phyloP scores from a whole-genome alignment of 768 basidiomycete species.

The Mycena albidolilacea region DNA sequence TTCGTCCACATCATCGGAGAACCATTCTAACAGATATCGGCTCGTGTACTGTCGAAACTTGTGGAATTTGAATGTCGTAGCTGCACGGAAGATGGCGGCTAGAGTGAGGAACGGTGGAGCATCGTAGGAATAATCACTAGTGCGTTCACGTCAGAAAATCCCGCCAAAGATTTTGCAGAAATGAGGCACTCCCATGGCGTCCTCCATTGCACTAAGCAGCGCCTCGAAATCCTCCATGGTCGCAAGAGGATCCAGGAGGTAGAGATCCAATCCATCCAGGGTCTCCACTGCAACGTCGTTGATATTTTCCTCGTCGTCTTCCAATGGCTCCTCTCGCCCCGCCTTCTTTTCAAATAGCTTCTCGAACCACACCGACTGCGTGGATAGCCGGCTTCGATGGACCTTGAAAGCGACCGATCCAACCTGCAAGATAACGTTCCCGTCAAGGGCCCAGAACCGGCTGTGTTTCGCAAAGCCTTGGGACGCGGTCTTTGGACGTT shows the following conservation, averaged over 20 bases:
- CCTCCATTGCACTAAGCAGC: slow-evolving; percentile 41
- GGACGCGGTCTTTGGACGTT: slow-evolving; percentile 29
- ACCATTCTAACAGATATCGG: slow-evolving; percentile 46
- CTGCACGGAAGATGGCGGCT: slow-evolving; percentile 51
- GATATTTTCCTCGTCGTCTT: slow-evolving; percentile 21
- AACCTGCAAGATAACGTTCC: slow-evolving; percentile 46
- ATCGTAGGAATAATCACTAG: slow-evolving; percentile 41
- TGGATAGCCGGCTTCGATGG: slow-evolving; percentile 44
- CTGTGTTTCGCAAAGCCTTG: slow-evolving; percentile 38
- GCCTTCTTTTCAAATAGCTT: slow-evolving; percentile 39
- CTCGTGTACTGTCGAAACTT: slow-evolving; percentile 46
- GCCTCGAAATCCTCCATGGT: slow-evolving; percentile 36
- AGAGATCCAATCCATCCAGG: slow-evolving; percentile 25
- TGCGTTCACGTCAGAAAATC: neutral
- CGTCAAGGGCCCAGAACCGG: slow-evolving; percentile 44
- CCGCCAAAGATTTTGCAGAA: neutral
- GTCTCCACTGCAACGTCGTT: slow-evolving; percentile 18
- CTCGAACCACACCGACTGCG: slow-evolving; percentile 45
- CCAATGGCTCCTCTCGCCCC: slow-evolving; percentile 15
- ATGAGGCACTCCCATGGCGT: slow-evolving; percentile 38
- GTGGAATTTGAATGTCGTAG: slow-evolving; percentile 48
- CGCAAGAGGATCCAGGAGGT: neutral
- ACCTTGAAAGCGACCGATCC: slow-evolving; percentile 40
- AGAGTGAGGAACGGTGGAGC: slow-evolving; percentile 46
- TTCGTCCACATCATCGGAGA: slow-evolving; percentile 44